phyloP scores from a whole-genome alignment of 75 land plant genomes.

The Selaginella moellendorffii region DNA sequence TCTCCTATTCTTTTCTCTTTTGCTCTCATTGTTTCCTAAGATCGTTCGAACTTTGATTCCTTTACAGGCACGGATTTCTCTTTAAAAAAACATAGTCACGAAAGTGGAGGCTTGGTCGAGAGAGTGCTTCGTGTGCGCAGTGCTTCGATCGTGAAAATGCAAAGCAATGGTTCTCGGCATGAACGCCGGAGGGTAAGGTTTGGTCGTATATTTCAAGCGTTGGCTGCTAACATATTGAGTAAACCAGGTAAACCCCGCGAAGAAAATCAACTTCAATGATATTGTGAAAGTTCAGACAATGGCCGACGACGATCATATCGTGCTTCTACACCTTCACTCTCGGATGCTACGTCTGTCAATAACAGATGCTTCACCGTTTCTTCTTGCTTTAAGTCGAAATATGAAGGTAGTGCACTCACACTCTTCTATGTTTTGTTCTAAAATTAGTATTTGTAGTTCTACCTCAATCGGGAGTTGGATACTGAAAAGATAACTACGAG shows the following conservation, averaged over 20 bases:
- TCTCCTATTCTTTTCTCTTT: too few species aligned
- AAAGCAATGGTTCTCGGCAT: slow-evolving; percentile 27
- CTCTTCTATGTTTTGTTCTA: neutral
- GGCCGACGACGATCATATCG: slow-evolving; percentile 34
- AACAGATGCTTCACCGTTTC: slow-evolving; percentile 29
- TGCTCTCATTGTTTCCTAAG: too few species aligned
- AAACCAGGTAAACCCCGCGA: slow-evolving; percentile 32
- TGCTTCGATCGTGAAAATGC: slow-evolving; percentile 41
- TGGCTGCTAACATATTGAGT: too few species aligned
- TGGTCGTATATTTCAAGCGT: too few species aligned
- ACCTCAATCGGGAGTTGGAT: slow-evolving; percentile 29
- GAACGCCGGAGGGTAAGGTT: slow-evolving; percentile 32
- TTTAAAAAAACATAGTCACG: slow-evolving; percentile 36
- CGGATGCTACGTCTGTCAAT: slow-evolving; percentile 32
- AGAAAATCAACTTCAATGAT: slow-evolving; percentile 30
- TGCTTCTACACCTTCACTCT: slow-evolving; percentile 32
- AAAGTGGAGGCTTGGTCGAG: slow-evolving; percentile 31
- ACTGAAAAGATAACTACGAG: slow-evolving; percentile 29
- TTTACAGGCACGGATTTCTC: slow-evolving; percentile 36
- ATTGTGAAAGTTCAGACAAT: slow-evolving; percentile 33
- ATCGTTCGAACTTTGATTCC: too few species aligned
- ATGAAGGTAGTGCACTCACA: slow-evolving; percentile 26
- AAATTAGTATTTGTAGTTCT: slow-evolving; percentile 16
- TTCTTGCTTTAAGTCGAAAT: slow-evolving; percentile 27
- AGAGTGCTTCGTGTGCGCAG: slow-evolving; percentile 35